Conservation (phyloP, 179 eudicot genomes). For the Beta macrorhiza region DNA sequence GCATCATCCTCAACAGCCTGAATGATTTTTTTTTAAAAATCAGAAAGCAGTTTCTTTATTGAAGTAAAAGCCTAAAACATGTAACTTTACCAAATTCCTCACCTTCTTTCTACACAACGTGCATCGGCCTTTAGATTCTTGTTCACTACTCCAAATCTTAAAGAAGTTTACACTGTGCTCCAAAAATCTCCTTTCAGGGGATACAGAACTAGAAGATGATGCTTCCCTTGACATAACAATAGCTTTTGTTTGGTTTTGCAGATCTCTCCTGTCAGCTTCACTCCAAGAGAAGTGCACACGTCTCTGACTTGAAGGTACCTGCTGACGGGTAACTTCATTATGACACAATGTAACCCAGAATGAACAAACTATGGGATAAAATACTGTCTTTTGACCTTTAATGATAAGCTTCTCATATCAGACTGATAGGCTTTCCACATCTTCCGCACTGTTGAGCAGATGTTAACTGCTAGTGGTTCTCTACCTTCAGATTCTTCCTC, state of each 20-base stretch:
- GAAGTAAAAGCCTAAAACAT: neutral
- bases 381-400: constrained; percentile 51
- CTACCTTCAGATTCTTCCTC: constrained; percentile 54
- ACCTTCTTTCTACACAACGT: constrained; percentile 81
- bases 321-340: constrained; percentile 24
- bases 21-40: constrained; percentile 11
- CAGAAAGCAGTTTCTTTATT: constrained; percentile 12
- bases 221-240: constrained; percentile 55
- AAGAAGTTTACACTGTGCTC: constrained; percentile 63
- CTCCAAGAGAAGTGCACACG: constrained; percentile 61
- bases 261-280: constrained; percentile 52
- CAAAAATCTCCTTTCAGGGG: constrained; percentile 58
- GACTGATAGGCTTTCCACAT: constrained; percentile 84
- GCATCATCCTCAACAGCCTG: constrained; percentile 60
- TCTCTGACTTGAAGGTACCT: constrained; percentile 96
- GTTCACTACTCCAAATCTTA: constrained; percentile 94
- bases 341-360: neutral
- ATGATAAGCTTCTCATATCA: constrained; percentile 46
- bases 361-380: neutral
- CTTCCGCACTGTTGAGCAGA: constrained; percentile 69
- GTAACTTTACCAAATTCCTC: neutral
- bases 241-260: constrained; percentile 44
- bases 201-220: constrained; percentile 57
- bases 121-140: constrained; percentile 62
- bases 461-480: constrained; percentile 71